phyloP scores from a whole-genome alignment of 345 rosid species.

The Corymbia maculata region DNA sequence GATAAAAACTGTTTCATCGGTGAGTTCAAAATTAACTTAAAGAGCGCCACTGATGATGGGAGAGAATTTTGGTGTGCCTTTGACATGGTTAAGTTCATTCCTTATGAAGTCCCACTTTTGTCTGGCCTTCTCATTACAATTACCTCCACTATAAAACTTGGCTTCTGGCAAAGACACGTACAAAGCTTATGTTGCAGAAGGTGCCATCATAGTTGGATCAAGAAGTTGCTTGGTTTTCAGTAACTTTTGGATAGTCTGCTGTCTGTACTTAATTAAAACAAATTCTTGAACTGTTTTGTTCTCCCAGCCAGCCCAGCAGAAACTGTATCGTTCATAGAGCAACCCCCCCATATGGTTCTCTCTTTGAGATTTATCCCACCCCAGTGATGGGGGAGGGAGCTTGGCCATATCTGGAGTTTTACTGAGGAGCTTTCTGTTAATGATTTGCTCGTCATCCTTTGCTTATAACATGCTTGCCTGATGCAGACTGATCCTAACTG shows the following conservation, averaged over 20 bases:
- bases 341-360: background rate
- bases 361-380: background rate
- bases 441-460: background rate
- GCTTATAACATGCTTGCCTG: background rate
- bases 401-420: background rate
- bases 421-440: background rate
- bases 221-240: background rate
- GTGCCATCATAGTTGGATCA: background rate
- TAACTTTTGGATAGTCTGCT: background rate
- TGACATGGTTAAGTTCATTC: background rate
- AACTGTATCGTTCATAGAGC: background rate
- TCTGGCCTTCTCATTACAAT: background rate
- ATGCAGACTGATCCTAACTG: slow-evolving; percentile 96
- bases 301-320: background rate
- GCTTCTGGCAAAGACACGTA: background rate
- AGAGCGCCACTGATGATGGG: background rate
- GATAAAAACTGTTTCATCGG: background rate
- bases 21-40: background rate
- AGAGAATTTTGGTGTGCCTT: background rate
- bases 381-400: background rate
- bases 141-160: background rate
- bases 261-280: background rate
- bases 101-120: background rate
- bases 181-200: background rate
- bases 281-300: background rate